A percentile compares a stretch with the other conserved stretches of the same genome.
Conservation (phyloP, 1,284 basidiomycete species). For the Trichosporon sp. region DNA sequence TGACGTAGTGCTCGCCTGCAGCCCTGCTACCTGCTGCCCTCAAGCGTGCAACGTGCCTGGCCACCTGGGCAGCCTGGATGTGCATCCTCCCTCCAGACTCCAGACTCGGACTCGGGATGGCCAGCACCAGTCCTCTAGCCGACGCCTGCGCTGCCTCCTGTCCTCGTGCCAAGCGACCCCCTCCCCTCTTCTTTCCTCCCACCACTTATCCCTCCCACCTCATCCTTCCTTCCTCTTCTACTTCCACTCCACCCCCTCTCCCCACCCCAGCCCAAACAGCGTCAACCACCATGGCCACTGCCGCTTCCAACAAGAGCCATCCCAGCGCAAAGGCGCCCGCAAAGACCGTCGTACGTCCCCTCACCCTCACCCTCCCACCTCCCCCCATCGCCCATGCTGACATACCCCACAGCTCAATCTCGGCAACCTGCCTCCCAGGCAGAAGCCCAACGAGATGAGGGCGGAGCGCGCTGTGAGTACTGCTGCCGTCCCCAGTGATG, state of each 20-base stretch:
- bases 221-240: neutral
- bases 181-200: neutral
- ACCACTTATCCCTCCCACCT: neutral
- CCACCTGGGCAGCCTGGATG: no score
- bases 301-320: slow-evolving; percentile 25
- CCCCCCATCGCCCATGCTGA: slow-evolving; percentile 1
- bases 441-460: slow-evolving; percentile 43
- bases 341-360: slow-evolving; percentile 1
- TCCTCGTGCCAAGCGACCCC: neutral
- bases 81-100: no score
- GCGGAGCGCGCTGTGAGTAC: slow-evolving; percentile 35
- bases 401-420: slow-evolving; percentile 43
- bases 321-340: slow-evolving; percentile 35
- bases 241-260: neutral
- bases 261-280: slow-evolving; percentile 1
- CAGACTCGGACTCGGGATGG: neutral
- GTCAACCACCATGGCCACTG: slow-evolving; percentile 6
- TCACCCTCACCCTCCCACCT: neutral
- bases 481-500: neutral
- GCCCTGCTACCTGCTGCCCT: neutral
- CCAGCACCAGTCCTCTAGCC: neutral
- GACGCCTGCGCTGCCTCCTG: neutral
- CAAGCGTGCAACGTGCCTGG: neutral
- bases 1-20: neutral
- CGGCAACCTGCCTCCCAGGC: slow-evolving; percentile 48